Evolutionary conservation across 768 basidiomycete species (phyloP).

Genomic region (Mycena vitilis): DNA sequence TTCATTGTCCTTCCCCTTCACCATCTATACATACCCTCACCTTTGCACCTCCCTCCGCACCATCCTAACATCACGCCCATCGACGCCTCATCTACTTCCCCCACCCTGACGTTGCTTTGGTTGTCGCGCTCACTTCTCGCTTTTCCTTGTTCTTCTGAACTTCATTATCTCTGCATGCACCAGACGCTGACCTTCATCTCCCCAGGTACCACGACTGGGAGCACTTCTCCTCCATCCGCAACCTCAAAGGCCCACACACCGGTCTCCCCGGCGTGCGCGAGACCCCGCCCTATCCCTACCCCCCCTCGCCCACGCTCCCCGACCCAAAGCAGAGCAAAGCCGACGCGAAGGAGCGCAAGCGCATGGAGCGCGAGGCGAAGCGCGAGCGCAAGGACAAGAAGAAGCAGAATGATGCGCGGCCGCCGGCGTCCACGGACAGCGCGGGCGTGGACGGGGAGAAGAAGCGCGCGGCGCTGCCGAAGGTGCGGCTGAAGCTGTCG

Average conservation of each 20-base stretch:
- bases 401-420: background rate
- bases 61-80: too few relatives aligned
- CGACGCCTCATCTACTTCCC: too few relatives aligned
- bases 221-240: constrained; percentile 94
- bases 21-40: too few relatives aligned
- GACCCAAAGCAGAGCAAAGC: constrained; percentile 47
- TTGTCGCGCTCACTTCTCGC: background rate
- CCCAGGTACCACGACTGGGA: constrained; percentile 92
- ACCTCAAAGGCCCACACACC: constrained; percentile 83
- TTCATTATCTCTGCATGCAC: background rate
- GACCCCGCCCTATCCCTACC: constrained; percentile 46
- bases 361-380: constrained; percentile 32
- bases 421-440: background rate
- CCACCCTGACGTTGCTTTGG: too few relatives aligned
- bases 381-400: constrained; percentile 23
- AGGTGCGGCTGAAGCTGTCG: constrained; percentile 49
- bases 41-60: too few relatives aligned
- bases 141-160: background rate
- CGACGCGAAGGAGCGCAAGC: constrained; percentile 44
- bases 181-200: constrained; percentile 4
- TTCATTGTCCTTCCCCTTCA: too few relatives aligned
- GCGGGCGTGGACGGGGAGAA: constrained; percentile 7
- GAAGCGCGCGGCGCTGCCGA: constrained; percentile 29
- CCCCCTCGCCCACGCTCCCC: constrained; percentile 44
- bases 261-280: constrained; percentile 78